A percentile compares a stretch with the other conserved stretches of the same genome.
Evolutionary conservation across 2,329 filamentous ascomycete species (phyloP).

Genomic region (Fusarium torreyae): DNA sequence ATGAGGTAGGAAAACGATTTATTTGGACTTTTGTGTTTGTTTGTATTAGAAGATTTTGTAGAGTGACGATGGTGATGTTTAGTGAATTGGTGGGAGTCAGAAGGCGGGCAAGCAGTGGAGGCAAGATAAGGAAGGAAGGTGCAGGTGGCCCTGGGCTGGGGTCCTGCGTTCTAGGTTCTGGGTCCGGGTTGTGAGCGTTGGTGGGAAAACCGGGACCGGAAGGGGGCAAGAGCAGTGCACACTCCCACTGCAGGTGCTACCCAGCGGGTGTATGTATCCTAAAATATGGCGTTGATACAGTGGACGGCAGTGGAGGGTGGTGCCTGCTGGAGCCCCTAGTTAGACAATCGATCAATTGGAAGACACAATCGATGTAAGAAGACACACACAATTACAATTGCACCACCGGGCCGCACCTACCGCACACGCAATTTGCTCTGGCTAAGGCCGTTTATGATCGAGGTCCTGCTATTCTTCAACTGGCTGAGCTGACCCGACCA

Average conservation of each 20-base stretch:
- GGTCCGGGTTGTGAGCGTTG: constrained; percentile 16
- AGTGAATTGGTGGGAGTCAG: constrained; percentile 34
- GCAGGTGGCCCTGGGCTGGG: constrained; percentile 25
- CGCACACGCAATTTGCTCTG: background rate
- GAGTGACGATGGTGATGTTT: constrained; percentile 31
- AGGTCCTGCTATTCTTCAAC: background rate
- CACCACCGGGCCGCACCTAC: constrained; percentile 7
- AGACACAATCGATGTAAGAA: background rate
- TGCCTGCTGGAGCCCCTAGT: background rate
- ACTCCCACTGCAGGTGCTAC: background rate
- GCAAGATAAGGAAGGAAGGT: constrained; percentile 26
- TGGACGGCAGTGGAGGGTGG: background rate
- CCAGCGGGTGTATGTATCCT: constrained; percentile 21
- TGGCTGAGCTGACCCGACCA: background rate
- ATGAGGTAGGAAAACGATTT: constrained; percentile 21
- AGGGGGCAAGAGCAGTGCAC: constrained; percentile 14
- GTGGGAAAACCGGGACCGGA: constrained; percentile 49
- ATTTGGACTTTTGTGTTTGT: constrained; percentile 14
- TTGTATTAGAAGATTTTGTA: constrained; percentile 28
- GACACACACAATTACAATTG: background rate
- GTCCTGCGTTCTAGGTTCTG: constrained; percentile 1
- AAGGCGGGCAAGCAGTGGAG: constrained; percentile 36
- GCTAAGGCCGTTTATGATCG: background rate
- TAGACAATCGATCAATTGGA: constrained; percentile 2
- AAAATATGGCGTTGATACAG: constrained; percentile 28